Evolutionary conservation across 192 early-diverging fungal genomes (phyloP).

Genomic region (Backusella sp.): DNA sequence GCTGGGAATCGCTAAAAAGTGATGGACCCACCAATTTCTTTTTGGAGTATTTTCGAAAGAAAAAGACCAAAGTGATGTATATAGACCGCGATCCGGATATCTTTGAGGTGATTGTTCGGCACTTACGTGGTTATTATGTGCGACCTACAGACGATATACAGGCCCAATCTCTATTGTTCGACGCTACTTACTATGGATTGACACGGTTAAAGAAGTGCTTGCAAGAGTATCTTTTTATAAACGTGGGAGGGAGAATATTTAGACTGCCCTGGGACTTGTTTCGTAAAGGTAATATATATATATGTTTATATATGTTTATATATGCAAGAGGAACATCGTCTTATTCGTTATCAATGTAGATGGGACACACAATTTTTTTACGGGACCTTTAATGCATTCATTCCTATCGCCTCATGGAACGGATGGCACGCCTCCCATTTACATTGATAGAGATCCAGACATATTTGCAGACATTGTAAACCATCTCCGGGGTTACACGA

Average conservation of each 20-base stretch:
- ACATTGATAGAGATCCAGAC: slow-evolving; percentile 51
- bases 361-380: slow-evolving; percentile 36
- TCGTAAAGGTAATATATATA: slow-evolving; percentile 36
- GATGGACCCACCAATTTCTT: slow-evolving; percentile 51
- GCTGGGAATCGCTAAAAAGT: slow-evolving; percentile 36
- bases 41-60: slow-evolving; percentile 13
- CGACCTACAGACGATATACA: slow-evolving; percentile 43
- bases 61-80: slow-evolving; percentile 32
- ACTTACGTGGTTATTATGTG: slow-evolving; percentile 56
- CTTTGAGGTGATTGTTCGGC: slow-evolving; percentile 51
- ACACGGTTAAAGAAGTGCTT: slow-evolving; percentile 37
- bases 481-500: slow-evolving; percentile 56
- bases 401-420: slow-evolving; percentile 19
- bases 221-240: slow-evolving; percentile 44
- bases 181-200: slow-evolving; percentile 46
- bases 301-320: background rate
- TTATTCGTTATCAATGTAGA: slow-evolving; percentile 12
- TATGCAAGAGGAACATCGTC: background rate
- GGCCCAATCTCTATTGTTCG: slow-evolving; percentile 40
- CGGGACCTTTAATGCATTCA: slow-evolving; percentile 33
- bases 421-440: slow-evolving; percentile 22
- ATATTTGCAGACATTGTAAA: slow-evolving; percentile 52
- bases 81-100: slow-evolving; percentile 53
- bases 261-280: slow-evolving; percentile 44
- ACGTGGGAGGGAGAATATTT: slow-evolving; percentile 56